Percentiles rank a stretch among this genome's conserved stretches.
Conservation (phyloP, 768 basidiomycete species). For the Cantharellus anzutake region DNA sequence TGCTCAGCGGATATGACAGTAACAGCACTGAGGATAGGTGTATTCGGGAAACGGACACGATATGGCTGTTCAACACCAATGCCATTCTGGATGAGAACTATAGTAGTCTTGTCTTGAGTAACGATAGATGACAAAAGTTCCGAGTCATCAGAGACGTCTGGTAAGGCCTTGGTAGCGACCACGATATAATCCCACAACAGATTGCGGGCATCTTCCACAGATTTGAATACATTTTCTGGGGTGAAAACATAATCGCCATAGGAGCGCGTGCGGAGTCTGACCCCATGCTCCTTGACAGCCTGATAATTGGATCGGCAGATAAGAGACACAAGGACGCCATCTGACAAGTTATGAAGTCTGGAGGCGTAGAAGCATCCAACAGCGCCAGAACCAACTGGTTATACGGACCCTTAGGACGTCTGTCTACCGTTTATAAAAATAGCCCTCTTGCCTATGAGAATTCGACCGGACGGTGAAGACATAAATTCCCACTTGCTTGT, state of each 20-base stretch:
- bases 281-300: constrained; percentile 13
- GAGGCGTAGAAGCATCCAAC: constrained; percentile 17
- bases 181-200: constrained; percentile 11
- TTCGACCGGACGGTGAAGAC: too few species aligned
- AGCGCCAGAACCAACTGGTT: constrained; percentile 15
- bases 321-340: constrained; percentile 13
- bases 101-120: constrained; percentile 4
- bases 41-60: constrained; percentile 10
- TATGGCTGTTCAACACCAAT: constrained; percentile 17
- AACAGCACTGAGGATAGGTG: constrained; percentile 13
- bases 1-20: constrained; percentile 17
- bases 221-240: constrained; percentile 13
- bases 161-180: constrained; percentile 17
- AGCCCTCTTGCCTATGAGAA: too few species aligned
- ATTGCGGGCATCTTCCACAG: constrained; percentile 11
- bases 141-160: constrained; percentile 14
- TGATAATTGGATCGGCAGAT: constrained; percentile 17
- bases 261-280: constrained; percentile 13
- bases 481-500: too few species aligned
- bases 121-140: constrained; percentile 7
- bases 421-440: too few species aligned
- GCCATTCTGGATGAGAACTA: constrained; percentile 18
- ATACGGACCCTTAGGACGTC: too few species aligned
- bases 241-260: constrained; percentile 16
- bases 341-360: constrained; percentile 11